These are phyloP conservation scores for Brassica rapa DNA, from an alignment of 345 rosid species.

Conservation along the genomic window DNA sequence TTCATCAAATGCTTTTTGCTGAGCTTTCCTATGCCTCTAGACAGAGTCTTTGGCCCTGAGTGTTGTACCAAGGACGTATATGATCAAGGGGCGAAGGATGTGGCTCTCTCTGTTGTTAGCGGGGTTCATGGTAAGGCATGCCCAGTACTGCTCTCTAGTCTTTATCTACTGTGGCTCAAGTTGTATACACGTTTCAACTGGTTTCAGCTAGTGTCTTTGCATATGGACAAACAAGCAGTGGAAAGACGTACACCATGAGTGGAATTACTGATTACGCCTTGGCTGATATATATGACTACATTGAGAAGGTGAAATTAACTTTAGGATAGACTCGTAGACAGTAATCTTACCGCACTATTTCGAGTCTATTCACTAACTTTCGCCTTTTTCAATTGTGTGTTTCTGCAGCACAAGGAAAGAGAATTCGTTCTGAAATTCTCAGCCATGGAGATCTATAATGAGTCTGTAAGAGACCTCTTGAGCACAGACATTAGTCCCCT, in stretches of 20 bases:
- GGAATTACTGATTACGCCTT: constrained; percentile 78
- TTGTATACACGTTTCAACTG: constrained; percentile 18
- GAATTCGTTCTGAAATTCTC: constrained; percentile 75
- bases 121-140: constrained; percentile 65
- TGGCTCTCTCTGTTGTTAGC: constrained; percentile 79
- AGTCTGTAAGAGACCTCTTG: constrained; percentile 90
- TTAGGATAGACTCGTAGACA: not conserved
- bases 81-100: constrained; percentile 77
- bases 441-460: constrained; percentile 95
- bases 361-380: not conserved
- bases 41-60: constrained; percentile 76
- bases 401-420: constrained; percentile 78
- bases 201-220: constrained; percentile 91
- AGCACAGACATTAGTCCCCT: constrained; percentile 67
- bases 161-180: not conserved
- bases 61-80: constrained; percentile 72
- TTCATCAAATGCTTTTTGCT: constrained; percentile 21
- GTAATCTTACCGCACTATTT: constrained; percentile 3
- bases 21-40: constrained; percentile 46
- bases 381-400: not conserved
- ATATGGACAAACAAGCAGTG: constrained; percentile 98
- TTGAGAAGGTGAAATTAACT: constrained; percentile 55
- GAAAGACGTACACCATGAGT: constrained; percentile 91
- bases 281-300: constrained; percentile 78
- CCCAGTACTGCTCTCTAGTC: constrained; percentile 45